Evolutionary conservation across 768 basidiomycete genomes (phyloP), one percentile per base, ranked within the genome.

Genomic region (Amanita pallidorosea): DNA sequence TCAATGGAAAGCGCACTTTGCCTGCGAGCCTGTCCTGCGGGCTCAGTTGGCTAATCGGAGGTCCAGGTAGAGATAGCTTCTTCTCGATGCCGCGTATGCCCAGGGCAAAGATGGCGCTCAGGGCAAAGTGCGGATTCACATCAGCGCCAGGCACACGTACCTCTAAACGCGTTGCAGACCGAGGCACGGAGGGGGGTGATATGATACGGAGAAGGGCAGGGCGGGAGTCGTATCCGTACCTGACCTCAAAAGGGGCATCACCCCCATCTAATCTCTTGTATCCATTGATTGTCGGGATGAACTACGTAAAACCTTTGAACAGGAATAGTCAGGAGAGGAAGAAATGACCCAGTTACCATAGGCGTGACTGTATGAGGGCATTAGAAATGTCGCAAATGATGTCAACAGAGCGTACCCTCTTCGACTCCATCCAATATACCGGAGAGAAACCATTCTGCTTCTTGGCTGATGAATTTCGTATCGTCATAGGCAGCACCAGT

Each of bases 221-320:
- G 33, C 96, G 87, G 18, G 89, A 93, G 66, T 99, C 96, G 62
- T 94, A 97, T 8, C 94, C 95, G 63, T 93, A 97, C 2, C 92
- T 94, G 13, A 90, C 77, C 2, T 89, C 81, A 58, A 91, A 93
- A 0, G 92, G 92, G 4, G 85, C 83, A 63, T 93, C 91, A 8
- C 93, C 93, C n/a, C 88, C 93, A n/a, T 90, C 84, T 6, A 99
- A 79, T 13, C 96, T 88, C 63, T 98, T 99, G 72, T 99, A 99
- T 7, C 95, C 93, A 60, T 95, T 95, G 67, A 96, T 85, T 1
- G 88, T 95, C 1, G 90, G 92, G 13, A 89, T 86, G 20, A 89
- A 64, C 87, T 89, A 36, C 17, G 35, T 48, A 52, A 17, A 25
- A 15, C 17, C 1, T 43, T 33, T 34, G 48, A 17, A 17, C 33